A percentile compares a stretch with the other conserved stretches of the same genome.
phyloP scores from a whole-genome alignment of 1,284 basidiomycete species.

The Naganishia sp. region DNA sequence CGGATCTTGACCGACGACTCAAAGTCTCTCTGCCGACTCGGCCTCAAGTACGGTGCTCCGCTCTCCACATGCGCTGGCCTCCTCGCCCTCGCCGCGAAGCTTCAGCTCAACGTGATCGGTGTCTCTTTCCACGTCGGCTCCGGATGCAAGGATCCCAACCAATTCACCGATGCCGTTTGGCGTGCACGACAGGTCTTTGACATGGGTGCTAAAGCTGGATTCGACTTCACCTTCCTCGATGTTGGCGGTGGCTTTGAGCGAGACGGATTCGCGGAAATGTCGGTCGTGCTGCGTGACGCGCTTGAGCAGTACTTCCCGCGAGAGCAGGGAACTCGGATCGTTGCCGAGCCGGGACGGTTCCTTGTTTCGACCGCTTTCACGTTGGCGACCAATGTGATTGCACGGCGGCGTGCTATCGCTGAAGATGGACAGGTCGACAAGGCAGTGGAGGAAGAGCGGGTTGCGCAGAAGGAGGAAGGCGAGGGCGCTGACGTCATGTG shows the following conservation, averaged over 20 bases:
- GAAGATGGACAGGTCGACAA: slow-evolving; percentile 28
- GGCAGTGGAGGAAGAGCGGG: slow-evolving; percentile 33
- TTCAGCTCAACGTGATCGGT: slow-evolving; percentile 84
- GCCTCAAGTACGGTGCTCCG: slow-evolving; percentile 96
- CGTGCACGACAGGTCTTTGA: slow-evolving; percentile 83
- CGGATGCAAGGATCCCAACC: slow-evolving; percentile 88
- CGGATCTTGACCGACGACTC: slow-evolving; percentile 97
- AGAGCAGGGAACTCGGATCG: slow-evolving; percentile 70
- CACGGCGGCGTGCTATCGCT: slow-evolving; percentile 63
- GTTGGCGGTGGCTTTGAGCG: slow-evolving; percentile 96
- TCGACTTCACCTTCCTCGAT: slow-evolving; percentile 80
- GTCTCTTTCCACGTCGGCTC: slow-evolving; percentile 98
- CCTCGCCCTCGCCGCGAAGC: slow-evolving; percentile 74
- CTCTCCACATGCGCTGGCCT: slow-evolving; percentile 77
- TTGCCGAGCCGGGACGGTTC: slow-evolving; percentile 95
- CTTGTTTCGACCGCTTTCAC: slow-evolving; percentile 92
- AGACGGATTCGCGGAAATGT: slow-evolving; percentile 79
- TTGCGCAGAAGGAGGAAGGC: slow-evolving; percentile 43
- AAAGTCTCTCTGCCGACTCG: slow-evolving; percentile 88
- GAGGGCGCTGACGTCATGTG: slow-evolving; percentile 57
- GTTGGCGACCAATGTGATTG: slow-evolving; percentile 91
- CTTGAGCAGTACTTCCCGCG: slow-evolving; percentile 85
- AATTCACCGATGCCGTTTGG: slow-evolving; percentile 85
- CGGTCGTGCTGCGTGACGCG: slow-evolving; percentile 68
- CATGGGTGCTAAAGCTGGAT: slow-evolving; percentile 80